Evolutionary conservation across 345 rosid genomes (phyloP), one percentile per base, ranked within the genome.

Genomic region (Acer yangbiense): DNA sequence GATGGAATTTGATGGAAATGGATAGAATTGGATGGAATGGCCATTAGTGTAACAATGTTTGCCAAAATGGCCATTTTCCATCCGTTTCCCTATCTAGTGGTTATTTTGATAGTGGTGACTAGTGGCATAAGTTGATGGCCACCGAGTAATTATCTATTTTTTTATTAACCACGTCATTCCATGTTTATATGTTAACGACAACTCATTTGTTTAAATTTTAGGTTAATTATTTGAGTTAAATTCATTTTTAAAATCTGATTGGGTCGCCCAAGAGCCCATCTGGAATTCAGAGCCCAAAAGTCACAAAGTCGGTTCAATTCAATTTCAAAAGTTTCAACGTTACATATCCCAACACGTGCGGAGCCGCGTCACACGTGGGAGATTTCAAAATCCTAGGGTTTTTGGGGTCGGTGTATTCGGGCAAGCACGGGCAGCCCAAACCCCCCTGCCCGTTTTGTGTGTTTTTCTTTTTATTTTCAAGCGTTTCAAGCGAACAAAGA

Each of bases 361-460:
- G 32, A 3, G 44, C 13, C 4, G 65, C n/a, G 18, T 65, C 68
- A 25, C 79, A 72, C 78, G 74, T 82, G 89, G 9, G 83, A 79
- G 63, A 80, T 72, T 85, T 87, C 62, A 64, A 81, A 73, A 71
- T 25, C 43, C 55, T 83, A 84, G 89, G 89, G 90, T 80, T 89
- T 87, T 68, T 44, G 72, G 18, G 70, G 67, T 61, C 29, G 52
- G 80, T 60, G 77, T 67, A 6, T 7, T 11, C 50, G 50, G 50
- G 50, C 50, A 46, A 46, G 2, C 50, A 1, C 50, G 77, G 85
- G 90, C 84, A 77, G 73, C 70, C 48, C 23, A 50, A 64, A 72
- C 52, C 27, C 43, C 14, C 63, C 62, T 76, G 69, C 83, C 83
- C 82, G 65, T 78, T 78, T 71, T 73, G 29, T 10, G 71, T 65